Base-by-base conservation (phyloP, 2,329 filamentous ascomycete species). In the Emergomyces africanus region DNA sequence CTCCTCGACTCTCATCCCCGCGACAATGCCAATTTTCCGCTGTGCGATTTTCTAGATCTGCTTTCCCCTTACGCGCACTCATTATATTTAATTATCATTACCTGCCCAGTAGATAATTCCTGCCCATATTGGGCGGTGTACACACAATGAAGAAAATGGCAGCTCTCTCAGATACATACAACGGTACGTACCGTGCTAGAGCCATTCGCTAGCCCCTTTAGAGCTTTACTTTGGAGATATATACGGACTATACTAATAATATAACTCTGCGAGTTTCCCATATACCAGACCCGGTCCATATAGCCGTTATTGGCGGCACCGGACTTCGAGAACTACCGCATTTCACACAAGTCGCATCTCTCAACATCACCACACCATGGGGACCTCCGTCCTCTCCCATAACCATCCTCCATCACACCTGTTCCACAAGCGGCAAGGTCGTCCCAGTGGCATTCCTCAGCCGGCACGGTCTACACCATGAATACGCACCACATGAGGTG, bases 401-500 rank as follows among this genome's bases (percentile, higher is more conserved):
- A 75, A 83, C 85, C 64, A 91, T 99, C 75, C 85, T 96, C 68
- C 85, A 91, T 73, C 92, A 96, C 80, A 81, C 84, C 64, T 87
- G 87, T 65, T 83, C 86, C 49, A 83, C 88, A 63, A 83, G 78
- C 57, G 78, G 79, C 66, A 77, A 80, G 66, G 77, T 78, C 8
- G 80, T 83, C 53, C 79, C 83, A 15, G 77, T 99, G 63, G 94
- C 94, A 59, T 99, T 99, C 79, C 83, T 99, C 66, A 90, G 91
- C 63, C 90, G 94, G 50, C 94, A 99, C 75, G 94, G 94, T 65
- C 72, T 84, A 14, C 81, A 94, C 81, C 94, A 99, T 78, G 83
- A 96, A 74, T 81, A 88, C 65, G 90, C 91, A 5, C 94, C 94
- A 0, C 91, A 96, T 71, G 94, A 99, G 76, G 88, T 99, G n/a